A percentile compares a stretch with the other conserved stretches of the same genome.
phyloP scores from a whole-genome alignment of 441 rosid species.

The Populus hybrid region DNA sequence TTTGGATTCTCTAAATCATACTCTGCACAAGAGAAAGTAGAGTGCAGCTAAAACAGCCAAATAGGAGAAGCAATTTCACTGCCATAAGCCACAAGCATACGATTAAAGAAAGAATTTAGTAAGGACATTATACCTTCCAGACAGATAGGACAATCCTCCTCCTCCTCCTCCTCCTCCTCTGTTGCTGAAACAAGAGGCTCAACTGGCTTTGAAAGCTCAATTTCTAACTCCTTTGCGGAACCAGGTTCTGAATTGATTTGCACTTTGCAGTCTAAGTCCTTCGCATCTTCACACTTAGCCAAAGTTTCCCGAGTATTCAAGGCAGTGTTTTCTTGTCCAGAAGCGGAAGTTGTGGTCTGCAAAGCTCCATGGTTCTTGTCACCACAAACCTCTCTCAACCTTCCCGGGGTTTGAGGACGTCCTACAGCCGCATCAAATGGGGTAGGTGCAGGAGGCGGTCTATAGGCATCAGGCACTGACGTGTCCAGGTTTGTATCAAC shows the following conservation, averaged over 20 bases:
- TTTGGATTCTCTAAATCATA: slow-evolving; percentile 86
- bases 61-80: not conserved
- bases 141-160: slow-evolving; percentile 92
- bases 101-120: not conserved
- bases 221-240: slow-evolving; percentile 50
- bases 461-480: slow-evolving; percentile 70
- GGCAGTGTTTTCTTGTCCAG: slow-evolving; percentile 45
- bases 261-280: slow-evolving; percentile 48
- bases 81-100: not conserved
- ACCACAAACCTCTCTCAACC: slow-evolving; percentile 35
- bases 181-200: slow-evolving; percentile 30
- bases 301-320: slow-evolving; percentile 40
- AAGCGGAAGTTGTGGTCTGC: slow-evolving; percentile 40
- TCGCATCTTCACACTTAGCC: slow-evolving; percentile 42
- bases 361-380: slow-evolving; percentile 42
- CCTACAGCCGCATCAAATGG: slow-evolving; percentile 59
- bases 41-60: not conserved
- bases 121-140: slow-evolving; percentile 61
- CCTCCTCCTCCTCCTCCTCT: slow-evolving; percentile 32
- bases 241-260: slow-evolving; percentile 43
- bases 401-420: slow-evolving; percentile 45
- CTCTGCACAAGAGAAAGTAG: slow-evolving; percentile 41
- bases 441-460: slow-evolving; percentile 70
- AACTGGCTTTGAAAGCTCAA: slow-evolving; percentile 52
- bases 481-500: slow-evolving; percentile 85